Percentiles rank a stretch among this genome's conserved stretches.
Conservation (phyloP, 2,329 filamentous ascomycete species). For the Aspergillus phoenicis region DNA sequence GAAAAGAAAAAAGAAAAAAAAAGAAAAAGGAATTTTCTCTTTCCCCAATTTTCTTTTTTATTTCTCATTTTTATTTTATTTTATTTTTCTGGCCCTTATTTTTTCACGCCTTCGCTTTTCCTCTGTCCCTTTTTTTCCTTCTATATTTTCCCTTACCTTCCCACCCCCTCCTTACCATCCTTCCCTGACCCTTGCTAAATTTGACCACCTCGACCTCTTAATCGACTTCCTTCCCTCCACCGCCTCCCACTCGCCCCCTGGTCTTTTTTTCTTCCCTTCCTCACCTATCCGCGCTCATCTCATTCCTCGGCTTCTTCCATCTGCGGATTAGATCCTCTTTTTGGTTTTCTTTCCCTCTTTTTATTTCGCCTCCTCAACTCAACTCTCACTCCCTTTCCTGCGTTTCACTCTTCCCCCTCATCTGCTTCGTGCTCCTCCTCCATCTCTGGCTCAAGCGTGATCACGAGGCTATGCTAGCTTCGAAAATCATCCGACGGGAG, state of each 20-base stretch:
- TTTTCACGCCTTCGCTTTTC: conserved; percentile 20
- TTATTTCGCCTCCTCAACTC: conserved; percentile 10
- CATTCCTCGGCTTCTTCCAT: conserved; percentile 17
- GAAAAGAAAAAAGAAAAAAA: no score
- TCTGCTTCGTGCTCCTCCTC: conserved; percentile 9
- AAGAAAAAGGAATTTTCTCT: not conserved
- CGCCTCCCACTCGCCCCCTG: conserved; percentile 18
- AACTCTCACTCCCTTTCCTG: not conserved
- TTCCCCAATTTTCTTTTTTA: conserved; percentile 12
- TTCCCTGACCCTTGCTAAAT: conserved; percentile 24
- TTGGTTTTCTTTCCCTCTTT: conserved; percentile 18
- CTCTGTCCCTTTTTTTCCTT: conserved; percentile 14
- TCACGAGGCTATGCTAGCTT: conserved; percentile 38
- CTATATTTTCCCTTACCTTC: conserved; percentile 14
- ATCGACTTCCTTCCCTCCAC: conserved; percentile 18
- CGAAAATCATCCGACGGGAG: conserved; percentile 36
- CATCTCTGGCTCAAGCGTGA: conserved; percentile 24
- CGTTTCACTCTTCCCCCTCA: conserved; percentile 10
- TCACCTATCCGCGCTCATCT: conserved; percentile 19
- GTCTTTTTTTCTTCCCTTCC: conserved; percentile 15
- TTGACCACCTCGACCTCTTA: conserved; percentile 23
- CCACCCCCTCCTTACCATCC: conserved; percentile 23
- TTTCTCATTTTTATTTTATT: conserved; percentile 17
- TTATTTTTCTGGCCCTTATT: conserved; percentile 18
- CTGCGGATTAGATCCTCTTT: conserved; percentile 20